Base-by-base conservation (phyloP, 768 basidiomycete genomes). In the Amanita thiersii region DNA sequence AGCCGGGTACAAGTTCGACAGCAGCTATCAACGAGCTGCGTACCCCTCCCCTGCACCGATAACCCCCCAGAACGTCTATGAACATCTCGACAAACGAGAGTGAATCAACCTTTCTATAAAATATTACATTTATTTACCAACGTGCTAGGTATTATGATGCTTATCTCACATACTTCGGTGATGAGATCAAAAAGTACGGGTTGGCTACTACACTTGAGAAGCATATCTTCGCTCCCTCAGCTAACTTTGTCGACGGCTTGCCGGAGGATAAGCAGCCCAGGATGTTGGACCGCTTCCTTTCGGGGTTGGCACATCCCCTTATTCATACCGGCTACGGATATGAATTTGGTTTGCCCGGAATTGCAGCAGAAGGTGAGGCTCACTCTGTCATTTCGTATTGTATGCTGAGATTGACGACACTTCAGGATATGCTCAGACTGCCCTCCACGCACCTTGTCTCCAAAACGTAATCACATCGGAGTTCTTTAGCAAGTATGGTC, bases 341-440 rank as follows among this genome's bases (percentile, higher is more conserved):
- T 2, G 83, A 85, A 53, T 83, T 83, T 45, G 63, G 54, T 2
- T 43, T 79, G 15, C 68, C 73, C 4, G 82, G 80, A 1, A 55
- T 81, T 35, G 56, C 74, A 1, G 74, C 73, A 1, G 81, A 86
- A 63, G 83, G 82, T 81, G 40, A 17, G n/a, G n/a, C n/a, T n/a
- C n/a, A n/a, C n/a, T n/a, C n/a, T 48, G 21, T 19, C 31, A 28
- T 28, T 28, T 21, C 12, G 18, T 12, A 14, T n/a, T 12, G 5
- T 5, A 29, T 17, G 14, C 4, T 6, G 10, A 18, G 5, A 20
- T 32, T 1, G 23, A 2, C 18, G 39, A 14, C 30, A 47, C 35
- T 15, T 28, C 38, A 79, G 81, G 79, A 26, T 63, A 83, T 3
- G 77, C 79, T 0, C 67, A 73, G 56, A 56, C 73, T 1, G 70